phyloP scores from a whole-genome alignment of 2,329 filamentous ascomycete genomes.

The Coniella lustricola region DNA sequence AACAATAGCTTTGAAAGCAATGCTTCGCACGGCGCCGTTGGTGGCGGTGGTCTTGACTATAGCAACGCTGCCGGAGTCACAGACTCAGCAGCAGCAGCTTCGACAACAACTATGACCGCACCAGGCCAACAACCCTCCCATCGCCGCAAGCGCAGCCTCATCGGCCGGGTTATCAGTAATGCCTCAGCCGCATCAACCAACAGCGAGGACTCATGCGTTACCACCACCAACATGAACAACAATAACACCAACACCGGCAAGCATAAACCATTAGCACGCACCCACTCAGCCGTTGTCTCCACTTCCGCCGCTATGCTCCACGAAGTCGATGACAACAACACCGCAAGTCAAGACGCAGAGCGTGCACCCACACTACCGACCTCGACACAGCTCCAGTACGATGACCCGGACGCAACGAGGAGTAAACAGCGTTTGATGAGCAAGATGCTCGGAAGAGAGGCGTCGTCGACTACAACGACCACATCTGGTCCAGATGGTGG shows the following conservation, averaged over 20 bases:
- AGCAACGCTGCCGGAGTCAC: not conserved
- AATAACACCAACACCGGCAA: not conserved
- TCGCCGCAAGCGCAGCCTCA: conserved; percentile 40
- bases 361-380: conserved; percentile 26
- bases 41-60: too few species aligned
- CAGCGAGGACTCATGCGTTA: conserved; percentile 34
- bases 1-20: not conserved
- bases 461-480: not conserved
- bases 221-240: not conserved
- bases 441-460: conserved; percentile 30
- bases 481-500: not conserved
- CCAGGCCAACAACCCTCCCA: not conserved
- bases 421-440: conserved; percentile 38
- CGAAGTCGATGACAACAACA: conserved; percentile 16
- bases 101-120: not conserved
- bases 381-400: conserved; percentile 48
- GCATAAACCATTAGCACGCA: conserved; percentile 3
- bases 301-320: not conserved
- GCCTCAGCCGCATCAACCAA: conserved; percentile 44
- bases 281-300: conserved; percentile 1
- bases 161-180: conserved; percentile 54
- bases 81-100: conserved; percentile 15
- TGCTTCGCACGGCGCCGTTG: not conserved
- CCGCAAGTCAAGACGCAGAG: conserved; percentile 16
- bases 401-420: conserved; percentile 41